These are phyloP conservation scores for Oenanthe javanica DNA, from an alignment of 140 eudicot genomes.

Conservation along the genomic window DNA sequence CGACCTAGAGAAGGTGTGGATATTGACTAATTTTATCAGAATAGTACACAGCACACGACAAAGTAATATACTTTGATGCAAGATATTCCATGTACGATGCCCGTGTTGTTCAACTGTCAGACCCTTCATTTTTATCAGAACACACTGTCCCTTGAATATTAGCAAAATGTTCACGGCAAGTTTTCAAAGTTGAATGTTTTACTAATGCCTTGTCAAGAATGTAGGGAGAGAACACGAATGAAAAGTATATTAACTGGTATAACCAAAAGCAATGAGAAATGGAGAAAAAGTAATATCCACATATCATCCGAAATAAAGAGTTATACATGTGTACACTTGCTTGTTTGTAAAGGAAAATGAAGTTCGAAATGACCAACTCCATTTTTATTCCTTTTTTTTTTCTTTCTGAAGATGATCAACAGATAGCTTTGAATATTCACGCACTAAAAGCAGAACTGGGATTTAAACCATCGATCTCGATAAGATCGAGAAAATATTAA, in stretches of 20 bases:
- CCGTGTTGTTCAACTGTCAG: background rate
- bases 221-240: background rate
- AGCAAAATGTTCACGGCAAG: background rate
- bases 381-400: background rate
- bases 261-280: background rate
- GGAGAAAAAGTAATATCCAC: background rate
- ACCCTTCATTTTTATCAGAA: background rate
- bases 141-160: background rate
- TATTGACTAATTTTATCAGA: background rate
- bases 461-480: background rate
- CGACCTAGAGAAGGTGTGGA: background rate
- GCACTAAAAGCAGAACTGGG: background rate
- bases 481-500: background rate
- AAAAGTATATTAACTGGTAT: background rate
- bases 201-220: background rate
- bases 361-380: background rate
- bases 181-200: constrained; percentile 1
- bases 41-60: background rate
- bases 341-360: background rate
- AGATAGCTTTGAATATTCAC: background rate
- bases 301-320: background rate
- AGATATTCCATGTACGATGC: background rate
- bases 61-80: background rate
- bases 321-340: background rate
- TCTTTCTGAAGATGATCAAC: background rate